Evolutionary conservation across 352 stramenopile species (phyloP).

Genomic region (Chrysophaeum taylorii): DNA sequence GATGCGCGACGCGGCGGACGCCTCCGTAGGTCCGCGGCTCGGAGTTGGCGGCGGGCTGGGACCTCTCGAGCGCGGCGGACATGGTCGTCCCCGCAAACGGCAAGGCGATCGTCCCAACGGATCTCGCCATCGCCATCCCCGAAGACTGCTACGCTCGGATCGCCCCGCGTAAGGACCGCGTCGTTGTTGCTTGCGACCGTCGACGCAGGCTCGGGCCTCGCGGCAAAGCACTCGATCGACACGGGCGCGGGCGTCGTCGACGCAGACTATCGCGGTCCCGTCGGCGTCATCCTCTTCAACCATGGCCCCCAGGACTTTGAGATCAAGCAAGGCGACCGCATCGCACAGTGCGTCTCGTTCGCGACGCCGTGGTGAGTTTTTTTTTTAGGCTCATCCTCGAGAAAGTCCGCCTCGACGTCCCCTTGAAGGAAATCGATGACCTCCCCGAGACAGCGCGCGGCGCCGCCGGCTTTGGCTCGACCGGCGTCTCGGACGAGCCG

Average conservation of each 20-base stretch:
- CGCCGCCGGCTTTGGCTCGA: conserved; percentile 79
- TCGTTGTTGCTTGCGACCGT: neutral
- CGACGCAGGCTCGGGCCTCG: conserved; percentile 71
- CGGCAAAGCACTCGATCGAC: conserved; percentile 95
- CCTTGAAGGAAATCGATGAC: conserved; percentile 78
- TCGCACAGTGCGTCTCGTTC: too few species aligned
- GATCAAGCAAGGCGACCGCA: conserved; percentile 83
- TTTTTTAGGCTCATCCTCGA: conserved; percentile 98
- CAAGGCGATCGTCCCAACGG: conserved; percentile 91
- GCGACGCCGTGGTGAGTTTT: too few species aligned
- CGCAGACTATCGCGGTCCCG: conserved; percentile 91
- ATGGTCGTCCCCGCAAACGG: conserved; percentile 72
- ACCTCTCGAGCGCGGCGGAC: conserved; percentile 59
- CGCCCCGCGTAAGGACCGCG: conserved; percentile 38
- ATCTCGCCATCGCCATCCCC: conserved; percentile 85
- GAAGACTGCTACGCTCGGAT: conserved; percentile 86
- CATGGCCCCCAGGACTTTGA: conserved; percentile 83
- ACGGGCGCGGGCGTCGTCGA: conserved; percentile 94
- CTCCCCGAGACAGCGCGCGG: conserved; percentile 71
- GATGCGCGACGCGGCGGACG: too few species aligned
- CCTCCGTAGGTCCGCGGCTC: too few species aligned
- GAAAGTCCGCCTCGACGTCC: conserved; percentile 39
- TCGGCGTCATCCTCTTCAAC: conserved; percentile 99
- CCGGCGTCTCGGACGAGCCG: conserved; percentile 44
- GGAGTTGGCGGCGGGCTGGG: conserved; percentile 38